Conservation (phyloP, 2,329 filamentous ascomycete genomes). For the Exophiala viscosa region DNA sequence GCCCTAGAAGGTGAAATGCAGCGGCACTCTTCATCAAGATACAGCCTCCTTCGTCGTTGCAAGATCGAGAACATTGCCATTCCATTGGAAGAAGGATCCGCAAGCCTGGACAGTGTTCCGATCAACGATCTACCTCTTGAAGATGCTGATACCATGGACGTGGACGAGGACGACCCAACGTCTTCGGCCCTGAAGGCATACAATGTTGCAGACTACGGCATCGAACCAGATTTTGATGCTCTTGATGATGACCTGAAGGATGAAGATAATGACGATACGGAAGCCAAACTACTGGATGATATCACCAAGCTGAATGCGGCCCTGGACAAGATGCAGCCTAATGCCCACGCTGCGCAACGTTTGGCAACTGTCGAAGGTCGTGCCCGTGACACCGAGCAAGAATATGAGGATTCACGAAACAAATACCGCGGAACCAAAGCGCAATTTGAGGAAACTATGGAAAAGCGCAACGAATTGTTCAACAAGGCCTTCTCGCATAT, state of each 20-base stretch:
- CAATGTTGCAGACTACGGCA: slow-evolving; percentile 74
- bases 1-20: slow-evolving; percentile 81
- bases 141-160: slow-evolving; percentile 86
- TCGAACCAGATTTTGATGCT: slow-evolving; percentile 78
- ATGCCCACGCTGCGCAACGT: slow-evolving; percentile 92
- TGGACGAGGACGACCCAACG: slow-evolving; percentile 63
- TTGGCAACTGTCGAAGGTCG: slow-evolving; percentile 80
- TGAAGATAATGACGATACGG: slow-evolving; percentile 68
- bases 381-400: slow-evolving; percentile 77
- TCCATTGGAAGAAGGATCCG: slow-evolving; percentile 69
- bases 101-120: slow-evolving; percentile 72
- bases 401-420: slow-evolving; percentile 80
- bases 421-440: slow-evolving; percentile 71
- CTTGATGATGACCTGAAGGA: slow-evolving; percentile 79
- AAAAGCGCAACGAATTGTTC: slow-evolving; percentile 82
- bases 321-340: slow-evolving; percentile 91
- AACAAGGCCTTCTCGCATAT: slow-evolving; percentile 95
- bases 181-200: slow-evolving; percentile 51
- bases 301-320: slow-evolving; percentile 71
- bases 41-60: slow-evolving; percentile 79
- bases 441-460: slow-evolving; percentile 78
- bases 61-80: slow-evolving; percentile 90
- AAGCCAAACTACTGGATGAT: slow-evolving; percentile 72
- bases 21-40: slow-evolving; percentile 77
- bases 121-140: slow-evolving; percentile 75